Evolutionary conservation across 2,329 filamentous ascomycete species (phyloP).

Genomic region (Pleoardoris graminearum): DNA sequence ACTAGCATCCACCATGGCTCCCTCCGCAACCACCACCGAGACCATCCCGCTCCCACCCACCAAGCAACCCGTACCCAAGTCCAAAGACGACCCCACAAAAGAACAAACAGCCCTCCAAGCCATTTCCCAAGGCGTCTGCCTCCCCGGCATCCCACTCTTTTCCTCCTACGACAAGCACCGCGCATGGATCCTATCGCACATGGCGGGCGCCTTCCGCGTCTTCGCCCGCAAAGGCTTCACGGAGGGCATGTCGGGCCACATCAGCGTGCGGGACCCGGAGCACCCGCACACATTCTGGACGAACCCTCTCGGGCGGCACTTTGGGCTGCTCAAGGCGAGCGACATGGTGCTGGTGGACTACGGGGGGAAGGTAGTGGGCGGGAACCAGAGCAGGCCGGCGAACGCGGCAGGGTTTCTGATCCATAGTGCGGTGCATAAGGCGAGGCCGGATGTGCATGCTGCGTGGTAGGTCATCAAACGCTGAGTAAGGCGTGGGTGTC

Average conservation of each 20-base stretch:
- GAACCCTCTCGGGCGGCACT: slow-evolving; percentile 67
- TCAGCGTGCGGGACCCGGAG: slow-evolving; percentile 68
- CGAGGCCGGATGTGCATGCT: slow-evolving; percentile 65
- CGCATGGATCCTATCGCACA: slow-evolving; percentile 66
- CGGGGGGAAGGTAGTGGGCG: slow-evolving; percentile 65
- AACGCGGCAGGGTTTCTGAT: slow-evolving; percentile 73
- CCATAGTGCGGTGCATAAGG: slow-evolving; percentile 69
- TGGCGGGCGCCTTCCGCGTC: slow-evolving; percentile 68
- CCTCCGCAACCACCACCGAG: slow-evolving; percentile 31
- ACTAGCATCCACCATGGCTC: slow-evolving; percentile 36
- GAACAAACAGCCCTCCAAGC: slow-evolving; percentile 43
- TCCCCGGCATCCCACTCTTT: slow-evolving; percentile 61
- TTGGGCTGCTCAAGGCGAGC: slow-evolving; percentile 64
- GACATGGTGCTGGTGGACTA: slow-evolving; percentile 71
- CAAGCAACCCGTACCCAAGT: slow-evolving; percentile 26
- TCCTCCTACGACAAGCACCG: slow-evolving; percentile 59
- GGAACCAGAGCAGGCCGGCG: slow-evolving; percentile 61
- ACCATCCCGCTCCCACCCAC: slow-evolving; percentile 9
- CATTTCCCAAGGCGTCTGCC: slow-evolving; percentile 52
- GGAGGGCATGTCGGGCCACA: slow-evolving; percentile 71
- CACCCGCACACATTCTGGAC: slow-evolving; percentile 68
- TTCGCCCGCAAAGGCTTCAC: slow-evolving; percentile 68
- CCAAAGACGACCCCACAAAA: slow-evolving; percentile 27
- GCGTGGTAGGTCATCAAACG: slow-evolving; percentile 56
- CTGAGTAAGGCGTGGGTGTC: no score